Evolutionary conservation across 208 protist genomes (phyloP).

Genomic region (Trypanosoma melophagium): DNA sequence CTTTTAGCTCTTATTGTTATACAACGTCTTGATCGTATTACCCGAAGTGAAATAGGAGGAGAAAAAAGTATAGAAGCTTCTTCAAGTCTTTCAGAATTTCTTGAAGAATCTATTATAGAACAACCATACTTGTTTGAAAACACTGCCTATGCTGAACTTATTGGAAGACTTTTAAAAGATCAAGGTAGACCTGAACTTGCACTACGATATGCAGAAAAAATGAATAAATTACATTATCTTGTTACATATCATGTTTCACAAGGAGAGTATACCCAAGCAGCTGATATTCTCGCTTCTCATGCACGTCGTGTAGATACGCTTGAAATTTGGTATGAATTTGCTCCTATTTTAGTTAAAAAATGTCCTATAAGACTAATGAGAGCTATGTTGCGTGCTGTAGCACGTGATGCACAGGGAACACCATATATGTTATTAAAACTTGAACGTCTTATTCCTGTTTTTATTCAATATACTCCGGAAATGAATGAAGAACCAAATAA

Average conservation of each 20-base stretch:
- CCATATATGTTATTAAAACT: constrained; percentile 57
- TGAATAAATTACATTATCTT: constrained; percentile 72
- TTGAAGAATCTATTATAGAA: constrained; percentile 31
- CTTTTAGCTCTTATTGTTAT: constrained; percentile 32
- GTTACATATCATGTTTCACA: constrained; percentile 48
- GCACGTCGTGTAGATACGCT: constrained; percentile 35
- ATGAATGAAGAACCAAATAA: constrained; percentile 58
- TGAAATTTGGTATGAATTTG: constrained; percentile 91
- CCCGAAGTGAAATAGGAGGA: constrained; percentile 8
- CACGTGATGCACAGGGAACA: constrained; percentile 48
- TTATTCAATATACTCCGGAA: constrained; percentile 82
- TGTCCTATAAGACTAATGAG: constrained; percentile 79
- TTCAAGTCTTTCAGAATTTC: constrained; percentile 30
- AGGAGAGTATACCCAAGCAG: constrained; percentile 40
- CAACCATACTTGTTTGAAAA: constrained; percentile 36
- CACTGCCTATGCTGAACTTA: constrained; percentile 39
- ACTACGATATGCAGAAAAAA: constrained; percentile 74
- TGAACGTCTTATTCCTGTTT: constrained; percentile 88
- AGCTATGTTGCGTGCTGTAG: constrained; percentile 51
- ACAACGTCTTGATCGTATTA: constrained; percentile 26
- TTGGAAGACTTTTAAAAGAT: constrained; percentile 73
- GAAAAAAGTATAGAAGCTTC: constrained; percentile 1
- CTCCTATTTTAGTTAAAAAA: constrained; percentile 85
- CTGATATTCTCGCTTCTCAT: constrained; percentile 45
- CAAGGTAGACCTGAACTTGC: constrained; percentile 82